Percentiles rank a stretch among this genome's conserved stretches.
These are phyloP conservation scores for Clavariopsis aquatica DNA, from an alignment of 495 filamentous ascomycete species.

Conservation along the genomic window DNA sequence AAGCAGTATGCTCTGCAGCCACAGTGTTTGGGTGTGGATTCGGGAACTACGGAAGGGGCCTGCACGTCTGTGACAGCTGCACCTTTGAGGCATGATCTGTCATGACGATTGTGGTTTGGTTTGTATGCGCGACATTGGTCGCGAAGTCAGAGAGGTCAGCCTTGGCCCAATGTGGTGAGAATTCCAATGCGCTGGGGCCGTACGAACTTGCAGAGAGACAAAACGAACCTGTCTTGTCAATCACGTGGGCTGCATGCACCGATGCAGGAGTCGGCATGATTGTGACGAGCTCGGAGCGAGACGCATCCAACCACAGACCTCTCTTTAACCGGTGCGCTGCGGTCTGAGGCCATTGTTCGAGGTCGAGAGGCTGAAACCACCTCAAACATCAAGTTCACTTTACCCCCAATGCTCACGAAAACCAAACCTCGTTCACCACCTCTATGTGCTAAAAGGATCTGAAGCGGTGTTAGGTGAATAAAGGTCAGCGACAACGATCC, in stretches of 20 bases:
- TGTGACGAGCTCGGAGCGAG: constrained; percentile 13
- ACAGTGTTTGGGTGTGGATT: constrained; percentile 14
- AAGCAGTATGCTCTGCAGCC: not conserved
- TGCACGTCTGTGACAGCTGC: constrained; percentile 9
- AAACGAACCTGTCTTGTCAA: not conserved
- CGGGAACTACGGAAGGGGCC: not conserved
- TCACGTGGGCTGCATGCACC: constrained; percentile 18
- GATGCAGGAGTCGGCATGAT: constrained; percentile 10
- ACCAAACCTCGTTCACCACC: not conserved
- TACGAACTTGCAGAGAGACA: not conserved
- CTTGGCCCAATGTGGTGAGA: constrained; percentile 1
- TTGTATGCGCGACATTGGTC: constrained; percentile 15
- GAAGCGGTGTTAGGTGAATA: not conserved
- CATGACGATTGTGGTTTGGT: not conserved
- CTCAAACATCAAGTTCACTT: constrained; percentile 4
- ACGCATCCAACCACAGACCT: constrained; percentile 21
- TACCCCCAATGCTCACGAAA: not conserved
- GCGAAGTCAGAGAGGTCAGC: not conserved
- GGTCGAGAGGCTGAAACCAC: constrained; percentile 15
- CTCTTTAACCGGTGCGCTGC: constrained; percentile 25
- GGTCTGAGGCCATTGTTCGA: constrained; percentile 22
- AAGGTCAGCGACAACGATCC: not conserved
- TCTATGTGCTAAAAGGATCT: not conserved
- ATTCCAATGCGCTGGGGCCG: constrained; percentile 20
- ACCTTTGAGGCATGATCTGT: constrained; percentile 10